Percentiles rank a stretch among this genome's conserved stretches.
Conservation (phyloP, 768 basidiomycete genomes). For the Lactarius indigo region DNA sequence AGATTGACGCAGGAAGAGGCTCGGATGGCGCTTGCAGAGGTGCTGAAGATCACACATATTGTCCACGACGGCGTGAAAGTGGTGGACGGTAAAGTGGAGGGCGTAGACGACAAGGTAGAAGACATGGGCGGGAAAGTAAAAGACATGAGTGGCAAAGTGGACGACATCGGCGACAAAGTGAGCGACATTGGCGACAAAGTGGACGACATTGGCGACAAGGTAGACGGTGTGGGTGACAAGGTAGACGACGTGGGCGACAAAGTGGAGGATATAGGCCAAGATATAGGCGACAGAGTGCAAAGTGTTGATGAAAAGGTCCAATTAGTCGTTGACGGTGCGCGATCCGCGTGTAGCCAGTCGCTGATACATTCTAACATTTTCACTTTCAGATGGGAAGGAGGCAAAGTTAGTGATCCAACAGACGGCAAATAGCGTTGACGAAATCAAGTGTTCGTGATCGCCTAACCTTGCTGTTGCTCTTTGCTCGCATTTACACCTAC, state of each 20-base stretch:
- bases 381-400: not conserved
- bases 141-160: not conserved
- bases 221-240: too few relatives aligned
- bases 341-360: not conserved
- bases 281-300: not conserved
- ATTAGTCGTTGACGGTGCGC: not conserved
- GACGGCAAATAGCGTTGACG: too few relatives aligned
- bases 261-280: not conserved
- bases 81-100: not conserved
- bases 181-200: not conserved
- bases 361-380: not conserved
- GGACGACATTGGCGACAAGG: not conserved
- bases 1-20: not conserved
- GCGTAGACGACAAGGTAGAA: too few relatives aligned
- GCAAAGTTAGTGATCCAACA: too few relatives aligned
- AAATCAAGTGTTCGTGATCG: too few relatives aligned
- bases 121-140: too few relatives aligned
- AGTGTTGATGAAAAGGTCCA: not conserved
- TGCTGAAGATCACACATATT: not conserved
- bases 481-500: not conserved
- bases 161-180: not conserved
- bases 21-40: not conserved
- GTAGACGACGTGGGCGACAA: not conserved
- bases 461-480: too few relatives aligned
- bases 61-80: not conserved